Base-by-base conservation (phyloP, 306 rosid genomes). In the Inga leiocalycina region DNA sequence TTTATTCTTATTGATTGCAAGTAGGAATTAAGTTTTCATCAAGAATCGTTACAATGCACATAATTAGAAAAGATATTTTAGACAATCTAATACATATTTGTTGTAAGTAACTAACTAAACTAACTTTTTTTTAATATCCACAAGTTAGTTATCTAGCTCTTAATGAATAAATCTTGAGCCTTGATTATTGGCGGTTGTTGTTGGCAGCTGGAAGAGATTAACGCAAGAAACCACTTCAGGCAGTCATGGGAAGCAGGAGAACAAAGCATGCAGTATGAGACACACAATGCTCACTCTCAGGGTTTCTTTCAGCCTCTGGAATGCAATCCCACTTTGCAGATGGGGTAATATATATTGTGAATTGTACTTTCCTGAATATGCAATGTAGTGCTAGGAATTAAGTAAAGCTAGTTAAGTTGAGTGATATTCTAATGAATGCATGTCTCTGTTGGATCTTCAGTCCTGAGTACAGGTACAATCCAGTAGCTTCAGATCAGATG, bases 291-390 rank as follows among this genome's bases (percentile, higher is more conserved):
- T 83, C 92, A 92, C 70, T 83, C 98, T 69, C 95, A 94, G 51
- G 91, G 90, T 59, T 89, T 93, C 85, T 89, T 92, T 89, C 97
- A 92, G 86, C 92, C 92, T 72, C 66, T 94, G 34, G 97, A 94
- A 9, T 92, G 97, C 93, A 94, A 94, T 56, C 97, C 98, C 77
- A 87, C 97, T n/a, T 86, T 94, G 85, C 94, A 92, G 76, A 72
- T 72, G 39, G 76, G 76, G 76, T 72, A 72, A 45, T 14, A 45
- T 22, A 71, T 22, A 71, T 10, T n/a, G 14, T 22, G 6, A 45
- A 24, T 72, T 8, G 34, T 46, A 19, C 10, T 57, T 44, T 3
- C 54, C 16, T n/a, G 49, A 39, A 69, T 3, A 20, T 57, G 30
- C 1, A 35, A 17, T 68, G 0, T 7, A 4, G 70, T 30, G 37